phyloP scores from a whole-genome alignment of 192 early-diverging fungal species.

The Mortierella claussenii region DNA sequence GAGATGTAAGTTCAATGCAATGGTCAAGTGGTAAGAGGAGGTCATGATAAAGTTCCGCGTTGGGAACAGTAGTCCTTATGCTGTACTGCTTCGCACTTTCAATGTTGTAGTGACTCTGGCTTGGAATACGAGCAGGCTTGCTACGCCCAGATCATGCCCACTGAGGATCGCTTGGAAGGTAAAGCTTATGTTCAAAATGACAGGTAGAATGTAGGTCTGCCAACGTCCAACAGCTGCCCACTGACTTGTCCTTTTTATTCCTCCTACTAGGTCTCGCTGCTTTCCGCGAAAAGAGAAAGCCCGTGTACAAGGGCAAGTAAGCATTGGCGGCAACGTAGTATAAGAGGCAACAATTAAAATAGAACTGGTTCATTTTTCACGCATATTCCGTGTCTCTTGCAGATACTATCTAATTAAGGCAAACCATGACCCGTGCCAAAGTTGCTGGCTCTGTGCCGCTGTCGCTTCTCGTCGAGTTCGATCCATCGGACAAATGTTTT shows the following conservation, averaged over 20 bases:
- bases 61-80: too few species aligned
- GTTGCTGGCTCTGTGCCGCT: neutral
- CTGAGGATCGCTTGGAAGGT: slow-evolving; percentile 91
- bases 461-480: slow-evolving; percentile 18
- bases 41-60: too few species aligned
- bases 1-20: slow-evolving; percentile 83
- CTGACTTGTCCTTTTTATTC: neutral
- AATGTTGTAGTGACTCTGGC: slow-evolving; percentile 70
- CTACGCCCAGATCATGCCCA: slow-evolving; percentile 95
- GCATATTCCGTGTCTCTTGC: neutral
- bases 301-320: slow-evolving; percentile 81
- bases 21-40: too few species aligned
- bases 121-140: slow-evolving; percentile 93
- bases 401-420: too few species aligned
- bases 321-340: neutral
- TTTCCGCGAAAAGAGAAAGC: slow-evolving; percentile 88
- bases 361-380: neutral
- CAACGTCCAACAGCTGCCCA: too few species aligned
- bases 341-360: neutral
- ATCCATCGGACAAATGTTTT: slow-evolving; percentile 50
- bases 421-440: neutral
- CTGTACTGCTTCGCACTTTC: too few species aligned
- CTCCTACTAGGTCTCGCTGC: slow-evolving; percentile 59
- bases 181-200: too few species aligned
- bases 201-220: too few species aligned